Base-by-base conservation (phyloP, 129 eudicot genomes). In the Flaveria brownii region DNA sequence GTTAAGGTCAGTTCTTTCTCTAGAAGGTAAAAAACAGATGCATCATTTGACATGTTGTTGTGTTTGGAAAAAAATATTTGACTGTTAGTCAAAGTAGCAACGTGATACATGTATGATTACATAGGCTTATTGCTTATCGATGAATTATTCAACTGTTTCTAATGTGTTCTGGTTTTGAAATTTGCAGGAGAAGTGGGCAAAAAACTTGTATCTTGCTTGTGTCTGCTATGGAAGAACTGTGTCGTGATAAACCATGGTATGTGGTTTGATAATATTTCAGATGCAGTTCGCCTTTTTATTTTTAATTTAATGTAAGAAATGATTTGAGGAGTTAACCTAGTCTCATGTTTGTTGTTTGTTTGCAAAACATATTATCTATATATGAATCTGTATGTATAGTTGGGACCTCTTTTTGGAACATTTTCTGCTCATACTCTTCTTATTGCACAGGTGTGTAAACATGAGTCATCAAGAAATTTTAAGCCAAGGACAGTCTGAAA, bases 1-100 rank as follows among this genome's bases (percentile, higher is more conserved):
- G 91, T 90, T 11, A 90, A 90, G 96, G 96, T 90, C 18, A 30
- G 69, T 63, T 63, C 46, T 63, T 56, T 55, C 4, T 23, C 20
- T 17, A 13, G 18, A 18, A 55, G 7, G 8, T 2, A 0, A 23
- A n/a, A 55, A 17, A 17, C n/a, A 52, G 61, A 55, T 17, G 1
- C 61, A 1, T 55, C 12, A 18, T 55, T 18, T 52, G 59, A 52
- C 9, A 0, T 1, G 59, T 52, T 52, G 12, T 14, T 18, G 15
- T 50, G 56, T 23, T 23, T 12, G 7, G 66, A 23, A 12, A 22
- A 59, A 59, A 1, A 55, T 56, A 26, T 61, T 61, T 11, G 41
- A 61, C 68, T 28, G 42, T 61, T 28, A 13, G 43, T 61, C 18
- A 12, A 61, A 61, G 6, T 28, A 61, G 68, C 42, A 61, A 25